Percentiles rank a stretch among this genome's conserved stretches.
These are phyloP conservation scores for Byssoonygena ceratinophila DNA, from an alignment of 2,329 filamentous ascomycete species.

Conservation along the genomic window DNA sequence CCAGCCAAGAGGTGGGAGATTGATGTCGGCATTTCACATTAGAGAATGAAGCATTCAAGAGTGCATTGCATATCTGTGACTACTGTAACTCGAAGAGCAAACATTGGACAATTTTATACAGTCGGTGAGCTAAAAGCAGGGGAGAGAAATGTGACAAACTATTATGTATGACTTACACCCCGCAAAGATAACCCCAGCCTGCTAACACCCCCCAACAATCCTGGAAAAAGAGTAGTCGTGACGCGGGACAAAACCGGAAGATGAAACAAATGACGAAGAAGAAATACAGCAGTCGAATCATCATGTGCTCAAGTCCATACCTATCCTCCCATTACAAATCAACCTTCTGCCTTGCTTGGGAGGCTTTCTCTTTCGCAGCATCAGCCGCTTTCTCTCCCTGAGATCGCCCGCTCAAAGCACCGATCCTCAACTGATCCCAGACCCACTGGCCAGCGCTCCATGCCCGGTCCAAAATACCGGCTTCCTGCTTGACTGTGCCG, in stretches of 20 bases:
- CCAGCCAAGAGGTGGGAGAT: no score
- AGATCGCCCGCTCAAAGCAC: constrained; percentile 38
- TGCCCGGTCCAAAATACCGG: constrained; percentile 55
- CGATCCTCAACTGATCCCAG: constrained; percentile 40
- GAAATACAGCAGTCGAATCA: not conserved
- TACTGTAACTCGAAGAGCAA: not conserved
- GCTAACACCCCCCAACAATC: no score
- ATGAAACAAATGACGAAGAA: not conserved
- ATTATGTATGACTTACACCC: not conserved
- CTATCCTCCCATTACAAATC: constrained; percentile 5
- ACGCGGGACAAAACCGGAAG: not conserved
- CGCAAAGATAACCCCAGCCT: not conserved
- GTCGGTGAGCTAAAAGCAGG: not conserved
- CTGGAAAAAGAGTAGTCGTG: not conserved
- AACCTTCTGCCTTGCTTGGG: constrained; percentile 8
- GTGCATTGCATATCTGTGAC: no score
- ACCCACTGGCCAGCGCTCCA: constrained; percentile 39
- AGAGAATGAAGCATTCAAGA: no score
- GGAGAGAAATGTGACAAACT: not conserved
- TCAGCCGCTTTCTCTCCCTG: constrained; percentile 42
- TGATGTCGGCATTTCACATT: no score
- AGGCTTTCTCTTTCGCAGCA: constrained; percentile 33
- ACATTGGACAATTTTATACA: not conserved
- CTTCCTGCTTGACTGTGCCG: constrained; percentile 55
- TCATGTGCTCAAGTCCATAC: not conserved